Base-by-base conservation (phyloP, 495 filamentous ascomycete genomes). In the Annulohypoxylon moriforme region DNA sequence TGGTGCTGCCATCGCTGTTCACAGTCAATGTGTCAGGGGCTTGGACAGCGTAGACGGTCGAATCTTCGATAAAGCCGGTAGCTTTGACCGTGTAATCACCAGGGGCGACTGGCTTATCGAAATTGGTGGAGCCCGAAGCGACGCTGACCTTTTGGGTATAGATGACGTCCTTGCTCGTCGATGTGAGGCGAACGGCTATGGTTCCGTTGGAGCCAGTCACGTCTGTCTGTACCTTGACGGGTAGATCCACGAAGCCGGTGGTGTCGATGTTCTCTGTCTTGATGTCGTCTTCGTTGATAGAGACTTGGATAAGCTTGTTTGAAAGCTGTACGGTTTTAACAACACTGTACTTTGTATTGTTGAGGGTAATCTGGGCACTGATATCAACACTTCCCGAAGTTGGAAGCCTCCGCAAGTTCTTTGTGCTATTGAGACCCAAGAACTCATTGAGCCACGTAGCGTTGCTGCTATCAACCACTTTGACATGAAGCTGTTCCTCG, bases 221-320 rank as follows among this genome's bases (percentile, higher is more conserved):
- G 33, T 34, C 25, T 8, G 63, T 44, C 4, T 24, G 8, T 9
- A 57, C 7, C 27, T 58, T 10, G 18, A 66, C 14, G 8, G 52
- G 50, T 24, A 66, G 16, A 22, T 16, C 33, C n/a, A 66, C 63
- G 14, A 59, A 47, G 11, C 34, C 63, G 14, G 63, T 18, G 11
- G 33, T 44, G 11, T 66, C 52, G n/a, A 49, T 13, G n/a, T 59
- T 25, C 29, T 57, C 3, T 13, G 63, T 34, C 20, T 57, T 25
- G n/a, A 66, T 44, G 13, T 57, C 24, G 25, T 22, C 29, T 14
- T 49, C 8, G 13, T 22, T 14, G 22, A 57, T 46, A n/a, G 38
- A 13, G 3, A 56, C 40, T 1, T 8, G 13, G 16, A 25, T n/a
- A 31, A 62, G 31, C 5, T 22, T 18, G 3, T 52, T 38, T 10